A percentile compares a stretch with the other conserved stretches of the same genome.
Evolutionary conservation across 129 eudicot species (phyloP).

Genomic region (Cynara cardunculus): DNA sequence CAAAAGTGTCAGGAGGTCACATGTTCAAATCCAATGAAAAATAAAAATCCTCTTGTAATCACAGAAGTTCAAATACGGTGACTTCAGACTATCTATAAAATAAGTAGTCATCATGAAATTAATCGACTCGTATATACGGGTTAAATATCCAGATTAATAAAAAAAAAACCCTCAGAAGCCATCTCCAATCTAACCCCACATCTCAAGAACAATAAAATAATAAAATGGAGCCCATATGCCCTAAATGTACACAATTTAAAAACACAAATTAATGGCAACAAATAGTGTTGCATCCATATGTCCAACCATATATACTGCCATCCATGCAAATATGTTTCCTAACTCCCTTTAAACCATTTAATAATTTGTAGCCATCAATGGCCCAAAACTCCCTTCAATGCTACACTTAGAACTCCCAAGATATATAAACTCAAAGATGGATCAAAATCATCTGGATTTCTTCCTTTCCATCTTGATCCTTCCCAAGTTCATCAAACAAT

Average conservation of each 20-base stretch:
- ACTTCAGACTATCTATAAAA: no score
- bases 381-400: constrained; percentile 14
- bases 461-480: constrained; percentile 17
- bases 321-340: constrained; percentile 33
- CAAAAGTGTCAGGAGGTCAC: no score
- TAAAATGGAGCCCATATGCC: background rate
- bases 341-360: constrained; percentile 15
- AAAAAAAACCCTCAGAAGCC: no score
- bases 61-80: no score
- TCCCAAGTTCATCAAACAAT: background rate
- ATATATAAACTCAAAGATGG: background rate
- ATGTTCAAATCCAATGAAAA: no score
- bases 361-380: constrained; percentile 32
- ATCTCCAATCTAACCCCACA: background rate
- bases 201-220: background rate
- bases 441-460: background rate
- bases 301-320: constrained; percentile 10
- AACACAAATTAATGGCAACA: constrained; percentile 9
- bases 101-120: no score
- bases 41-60: no score
- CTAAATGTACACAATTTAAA: constrained; percentile 7
- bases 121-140: no score
- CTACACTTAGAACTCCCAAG: constrained; percentile 11
- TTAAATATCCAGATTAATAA: no score
- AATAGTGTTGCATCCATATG: constrained; percentile 13